Evolutionary conservation across 257 asterid species (phyloP).

Genomic region (Misopates orontium): DNA sequence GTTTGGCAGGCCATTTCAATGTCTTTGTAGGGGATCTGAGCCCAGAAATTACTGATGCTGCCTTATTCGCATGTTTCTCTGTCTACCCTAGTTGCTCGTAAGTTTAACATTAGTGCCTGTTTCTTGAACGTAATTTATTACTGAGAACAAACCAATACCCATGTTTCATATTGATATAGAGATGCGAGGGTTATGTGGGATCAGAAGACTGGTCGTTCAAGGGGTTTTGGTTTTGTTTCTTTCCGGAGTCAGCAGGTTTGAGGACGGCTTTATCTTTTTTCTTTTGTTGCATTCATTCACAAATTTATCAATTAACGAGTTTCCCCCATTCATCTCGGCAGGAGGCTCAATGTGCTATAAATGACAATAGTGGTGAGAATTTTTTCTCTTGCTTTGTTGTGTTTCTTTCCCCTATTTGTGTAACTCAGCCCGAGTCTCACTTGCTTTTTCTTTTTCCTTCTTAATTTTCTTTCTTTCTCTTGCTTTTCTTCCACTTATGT

Average conservation of each 20-base stretch:
- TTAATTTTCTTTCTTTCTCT: not conserved
- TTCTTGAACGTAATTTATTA: not conserved
- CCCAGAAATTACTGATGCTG: conserved; percentile 90
- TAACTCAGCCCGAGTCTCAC: too few species aligned
- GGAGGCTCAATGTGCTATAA: conserved; percentile 87
- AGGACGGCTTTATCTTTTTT: not conserved
- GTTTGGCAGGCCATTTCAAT: conserved; percentile 65
- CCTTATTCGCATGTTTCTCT: conserved; percentile 69
- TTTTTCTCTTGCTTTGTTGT: not conserved
- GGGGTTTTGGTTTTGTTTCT: conserved; percentile 93
- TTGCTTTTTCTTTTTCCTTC: not conserved
- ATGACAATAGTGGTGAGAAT: conserved; percentile 71
- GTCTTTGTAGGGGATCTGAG: conserved; percentile 92
- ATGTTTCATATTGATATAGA: conserved; percentile 39
- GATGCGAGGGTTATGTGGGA: conserved; percentile 99
- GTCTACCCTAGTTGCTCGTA: conserved; percentile 75
- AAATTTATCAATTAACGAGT: not conserved
- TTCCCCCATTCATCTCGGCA: conserved; percentile 31
- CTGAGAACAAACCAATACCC: not conserved
- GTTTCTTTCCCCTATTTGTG: too few species aligned
- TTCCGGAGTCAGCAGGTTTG: conserved; percentile 79
- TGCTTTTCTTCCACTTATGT: not conserved
- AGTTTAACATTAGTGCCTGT: conserved; percentile 21
- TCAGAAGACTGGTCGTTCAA: conserved; percentile 89
- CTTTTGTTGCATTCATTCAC: not conserved